Conservation (phyloP, 2,329 filamentous ascomycete species). For the Talaromyces sp. region DNA sequence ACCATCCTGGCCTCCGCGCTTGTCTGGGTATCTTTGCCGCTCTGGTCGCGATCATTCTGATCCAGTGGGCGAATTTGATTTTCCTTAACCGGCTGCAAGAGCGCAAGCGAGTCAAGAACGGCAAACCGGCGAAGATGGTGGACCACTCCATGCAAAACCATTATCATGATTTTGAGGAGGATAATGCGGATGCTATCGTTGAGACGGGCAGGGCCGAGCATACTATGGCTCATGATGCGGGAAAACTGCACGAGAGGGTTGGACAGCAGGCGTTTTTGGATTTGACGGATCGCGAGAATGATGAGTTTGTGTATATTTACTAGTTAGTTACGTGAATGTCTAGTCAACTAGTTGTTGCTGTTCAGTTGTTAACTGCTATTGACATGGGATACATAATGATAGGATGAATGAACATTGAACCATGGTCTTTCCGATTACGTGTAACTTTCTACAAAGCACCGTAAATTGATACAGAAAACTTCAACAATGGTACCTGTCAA, state of each 20-base stretch:
- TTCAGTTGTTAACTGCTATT: not conserved
- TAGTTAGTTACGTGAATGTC: slow-evolving; percentile 18
- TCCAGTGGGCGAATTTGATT: slow-evolving; percentile 53
- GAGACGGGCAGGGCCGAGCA: slow-evolving; percentile 17
- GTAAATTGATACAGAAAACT: too few relatives aligned
- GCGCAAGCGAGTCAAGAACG: slow-evolving; percentile 51
- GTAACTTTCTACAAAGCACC: not conserved
- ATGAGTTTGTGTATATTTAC: slow-evolving; percentile 64
- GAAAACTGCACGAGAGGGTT: slow-evolving; percentile 19
- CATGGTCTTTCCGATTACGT: too few relatives aligned
- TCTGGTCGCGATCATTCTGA: slow-evolving; percentile 47
- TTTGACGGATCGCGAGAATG: slow-evolving; percentile 61
- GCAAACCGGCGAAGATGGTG: slow-evolving; percentile 55
- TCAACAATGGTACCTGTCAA: not conserved
- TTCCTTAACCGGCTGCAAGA: slow-evolving; percentile 52
- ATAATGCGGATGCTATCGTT: slow-evolving; percentile 18
- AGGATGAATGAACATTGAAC: not conserved
- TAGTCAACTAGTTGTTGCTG: not conserved
- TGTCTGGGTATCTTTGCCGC: slow-evolving; percentile 45
- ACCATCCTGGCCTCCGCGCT: slow-evolving; percentile 52
- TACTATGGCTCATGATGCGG: not conserved
- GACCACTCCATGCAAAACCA: slow-evolving; percentile 57
- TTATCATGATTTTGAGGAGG: slow-evolving; percentile 34
- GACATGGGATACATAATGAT: not conserved
- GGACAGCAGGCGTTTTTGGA: slow-evolving; percentile 54